Evolutionary conservation across 164 flowering plant species (phyloP), one percentile per base, ranked within the genome.

Genomic region (Nymphaea colorata): DNA sequence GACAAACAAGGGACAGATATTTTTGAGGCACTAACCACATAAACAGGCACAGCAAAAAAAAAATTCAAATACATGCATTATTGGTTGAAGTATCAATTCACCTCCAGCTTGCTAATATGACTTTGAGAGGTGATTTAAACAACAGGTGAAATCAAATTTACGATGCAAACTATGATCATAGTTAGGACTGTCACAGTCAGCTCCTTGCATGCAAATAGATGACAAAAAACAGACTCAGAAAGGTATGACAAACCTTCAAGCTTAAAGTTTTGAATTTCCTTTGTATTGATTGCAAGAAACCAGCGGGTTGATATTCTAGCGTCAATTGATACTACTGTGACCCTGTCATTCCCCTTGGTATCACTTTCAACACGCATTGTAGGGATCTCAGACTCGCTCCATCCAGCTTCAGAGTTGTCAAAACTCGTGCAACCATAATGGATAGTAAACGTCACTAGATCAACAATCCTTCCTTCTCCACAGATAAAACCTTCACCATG

Each of bases 361-460:
- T 94, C 93, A 57, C 74, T 73, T 60, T 74, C 76, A 64, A 88
- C 86, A 43, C 64, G 78, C 42, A 94, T 69, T 36, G 69, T 53
- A 10, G 98, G 99, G 72, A 91, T 77, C 55, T 94, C 96, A 17
- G 85, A 75, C 67, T 79, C 70, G 45, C 74, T 81, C 98, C 98
- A 94, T 59, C 97, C 98, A 70, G 44, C 74, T 71, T 68, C 79
- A 16, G 74, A 67, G 51, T 81, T 82, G 51, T 83, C 76, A 64
- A 79, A 69, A 53, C 84, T 77, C 84, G 77, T 70, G 73, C 98
- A 94, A 70, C 99, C 87, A 78, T 94, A 94, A 36, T 87, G 76
- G n/a, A 88, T 88, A 5, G 82, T 81, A 74, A 88, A 90, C 8
- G 90, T 85, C 66, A 94, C 92, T 57, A 91, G 85, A 83, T 91